Percentiles rank a stretch among this genome's conserved stretches.
Evolutionary conservation across 495 filamentous ascomycete genomes (phyloP).

Genomic region (Trypethelium eluteriae): DNA sequence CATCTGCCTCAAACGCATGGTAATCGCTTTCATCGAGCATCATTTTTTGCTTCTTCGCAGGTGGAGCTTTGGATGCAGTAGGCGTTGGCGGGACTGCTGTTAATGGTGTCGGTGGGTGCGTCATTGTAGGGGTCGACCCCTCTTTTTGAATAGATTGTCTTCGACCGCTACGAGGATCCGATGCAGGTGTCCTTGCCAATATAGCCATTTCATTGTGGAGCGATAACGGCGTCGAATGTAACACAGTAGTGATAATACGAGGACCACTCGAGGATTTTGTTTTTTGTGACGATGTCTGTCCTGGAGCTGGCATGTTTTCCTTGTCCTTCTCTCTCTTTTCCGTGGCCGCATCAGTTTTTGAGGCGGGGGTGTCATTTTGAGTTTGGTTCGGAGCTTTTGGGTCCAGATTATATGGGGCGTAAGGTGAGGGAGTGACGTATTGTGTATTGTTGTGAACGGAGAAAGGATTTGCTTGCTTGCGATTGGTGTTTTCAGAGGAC

Average conservation of each 20-base stretch:
- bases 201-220: constrained; percentile 66
- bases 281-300: constrained; percentile 35
- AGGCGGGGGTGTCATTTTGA: constrained; percentile 13
- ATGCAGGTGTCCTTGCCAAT: constrained; percentile 63
- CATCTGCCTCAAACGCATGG: constrained; percentile 62
- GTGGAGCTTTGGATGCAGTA: constrained; percentile 41
- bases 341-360: constrained; percentile 21
- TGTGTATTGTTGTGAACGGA: constrained; percentile 87
- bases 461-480: constrained; percentile 57
- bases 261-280: constrained; percentile 52
- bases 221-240: constrained; percentile 74
- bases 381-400: constrained; percentile 15
- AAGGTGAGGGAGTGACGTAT: constrained; percentile 79
- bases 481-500: constrained; percentile 45
- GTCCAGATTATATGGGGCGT: constrained; percentile 36
- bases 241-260: constrained; percentile 66
- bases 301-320: constrained; percentile 47
- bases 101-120: constrained; percentile 59
- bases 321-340: constrained; percentile 36
- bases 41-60: constrained; percentile 69
- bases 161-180: constrained; percentile 36
- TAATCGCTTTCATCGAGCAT: constrained; percentile 64
- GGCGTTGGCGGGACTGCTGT: constrained; percentile 54
- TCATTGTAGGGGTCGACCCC: constrained; percentile 44
- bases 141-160: constrained; percentile 26